These are phyloP conservation scores for Parastagonospora avenae DNA, from an alignment of 2,329 filamentous ascomycete species.

Conservation along the genomic window DNA sequence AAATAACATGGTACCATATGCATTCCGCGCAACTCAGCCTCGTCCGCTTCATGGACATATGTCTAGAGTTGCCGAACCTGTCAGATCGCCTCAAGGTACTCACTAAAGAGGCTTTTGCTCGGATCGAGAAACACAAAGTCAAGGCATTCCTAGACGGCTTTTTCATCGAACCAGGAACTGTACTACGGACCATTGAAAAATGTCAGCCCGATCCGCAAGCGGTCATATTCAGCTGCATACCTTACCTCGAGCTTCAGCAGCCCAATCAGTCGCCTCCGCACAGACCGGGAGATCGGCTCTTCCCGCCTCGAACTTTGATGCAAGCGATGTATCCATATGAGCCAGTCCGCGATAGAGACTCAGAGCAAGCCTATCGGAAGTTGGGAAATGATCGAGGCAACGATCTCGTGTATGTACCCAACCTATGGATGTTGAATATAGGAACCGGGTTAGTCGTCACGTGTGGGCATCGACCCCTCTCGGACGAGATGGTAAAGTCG, in stretches of 20 bases:
- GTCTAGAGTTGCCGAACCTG: conserved; percentile 23
- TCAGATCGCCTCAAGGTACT: conserved; percentile 23
- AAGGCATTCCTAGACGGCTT: conserved; percentile 31
- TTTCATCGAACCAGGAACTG: conserved; percentile 43
- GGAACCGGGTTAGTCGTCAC: conserved; percentile 31
- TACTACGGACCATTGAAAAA: conserved; percentile 34
- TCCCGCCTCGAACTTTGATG: conserved; percentile 34
- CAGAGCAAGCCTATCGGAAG: conserved; percentile 35
- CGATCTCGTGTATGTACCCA: conserved; percentile 34
- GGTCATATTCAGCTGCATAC: conserved; percentile 39
- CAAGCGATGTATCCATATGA: conserved; percentile 41
- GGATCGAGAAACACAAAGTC: conserved; percentile 31
- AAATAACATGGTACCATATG: conserved; percentile 36
- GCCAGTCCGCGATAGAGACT: conserved; percentile 34
- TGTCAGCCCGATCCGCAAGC: conserved; percentile 21
- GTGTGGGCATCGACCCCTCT: conserved; percentile 28
- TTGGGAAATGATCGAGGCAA: conserved; percentile 21
- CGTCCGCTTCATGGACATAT: conserved; percentile 29
- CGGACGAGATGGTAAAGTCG: conserved; percentile 31
- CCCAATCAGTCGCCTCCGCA: conserved; percentile 1
- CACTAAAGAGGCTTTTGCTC: conserved; percentile 19
- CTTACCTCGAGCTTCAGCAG: conserved; percentile 28
- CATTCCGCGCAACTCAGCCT: conserved; percentile 28
- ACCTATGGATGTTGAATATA: conserved; percentile 40
- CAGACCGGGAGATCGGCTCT: conserved; percentile 11